These are phyloP conservation scores for Syzygium syzygioides DNA, from an alignment of 441 rosid species.

Conservation along the genomic window DNA sequence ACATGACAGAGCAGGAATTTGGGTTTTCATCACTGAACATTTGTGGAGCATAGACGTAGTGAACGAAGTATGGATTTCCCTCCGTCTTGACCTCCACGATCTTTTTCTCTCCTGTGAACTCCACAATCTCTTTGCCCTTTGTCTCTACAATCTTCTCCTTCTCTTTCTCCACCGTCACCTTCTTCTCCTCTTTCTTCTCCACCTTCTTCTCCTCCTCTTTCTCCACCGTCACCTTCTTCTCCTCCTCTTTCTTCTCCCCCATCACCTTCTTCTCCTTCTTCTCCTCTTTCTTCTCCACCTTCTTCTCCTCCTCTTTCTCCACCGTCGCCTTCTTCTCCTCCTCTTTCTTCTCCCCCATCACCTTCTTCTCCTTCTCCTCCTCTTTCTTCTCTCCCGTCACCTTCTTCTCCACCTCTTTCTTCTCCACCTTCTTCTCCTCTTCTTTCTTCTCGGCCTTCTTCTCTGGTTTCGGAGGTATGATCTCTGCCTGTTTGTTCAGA, in stretches of 20 bases:
- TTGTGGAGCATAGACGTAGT: constrained; percentile 51
- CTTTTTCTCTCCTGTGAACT: constrained; percentile 21
- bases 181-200: not conserved
- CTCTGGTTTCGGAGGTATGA: constrained; percentile 32
- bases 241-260: not conserved
- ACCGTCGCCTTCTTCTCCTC: not conserved
- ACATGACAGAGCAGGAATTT: constrained; percentile 36
- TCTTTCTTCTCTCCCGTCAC: not conserved
- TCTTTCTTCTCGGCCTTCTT: constrained; percentile 24
- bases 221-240: not conserved
- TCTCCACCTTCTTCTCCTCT: constrained; percentile 19
- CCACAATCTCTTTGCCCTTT: constrained; percentile 13
- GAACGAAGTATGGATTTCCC: constrained; percentile 39
- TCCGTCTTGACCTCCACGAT: constrained; percentile 30
- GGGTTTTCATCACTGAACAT: constrained; percentile 60
- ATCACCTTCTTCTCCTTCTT: constrained; percentile 13
- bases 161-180: not conserved
- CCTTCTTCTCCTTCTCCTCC: not conserved
- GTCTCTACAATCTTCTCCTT: constrained; percentile 18
- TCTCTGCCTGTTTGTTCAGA: constrained; percentile 66
- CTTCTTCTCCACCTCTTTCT: constrained; percentile 20
- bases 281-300: no score
- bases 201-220: not conserved
- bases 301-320: not conserved
- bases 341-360: no score